Evolutionary conservation across 495 filamentous ascomycete genomes (phyloP).

Genomic region (Saxispiralis lemnorum): DNA sequence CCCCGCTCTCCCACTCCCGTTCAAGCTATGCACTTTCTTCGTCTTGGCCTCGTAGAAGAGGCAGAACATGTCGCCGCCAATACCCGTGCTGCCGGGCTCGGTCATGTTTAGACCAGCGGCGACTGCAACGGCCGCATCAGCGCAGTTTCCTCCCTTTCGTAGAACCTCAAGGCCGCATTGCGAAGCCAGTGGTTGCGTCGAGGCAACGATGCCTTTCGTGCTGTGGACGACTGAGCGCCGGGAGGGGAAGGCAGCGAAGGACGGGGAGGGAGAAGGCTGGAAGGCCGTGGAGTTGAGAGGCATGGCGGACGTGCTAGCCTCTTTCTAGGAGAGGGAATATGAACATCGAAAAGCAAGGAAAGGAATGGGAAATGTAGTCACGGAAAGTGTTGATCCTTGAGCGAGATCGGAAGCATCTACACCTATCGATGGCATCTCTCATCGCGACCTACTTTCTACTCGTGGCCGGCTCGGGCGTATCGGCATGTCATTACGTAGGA

Average conservation of each 20-base stretch:
- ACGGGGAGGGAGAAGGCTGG: constrained; percentile 34
- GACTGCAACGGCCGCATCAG: constrained; percentile 86
- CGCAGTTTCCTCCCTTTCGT: constrained; percentile 77
- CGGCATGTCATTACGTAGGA: too few species aligned
- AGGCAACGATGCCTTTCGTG: constrained; percentile 79
- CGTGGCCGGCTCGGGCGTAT: too few species aligned
- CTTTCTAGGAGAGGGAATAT: not conserved
- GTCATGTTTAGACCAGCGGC: constrained; percentile 84
- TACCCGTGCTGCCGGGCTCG: constrained; percentile 85
- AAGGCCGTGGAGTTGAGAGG: constrained; percentile 11
- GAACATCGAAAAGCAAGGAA: too few species aligned
- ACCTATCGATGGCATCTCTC: too few species aligned
- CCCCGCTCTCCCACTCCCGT: constrained; percentile 76
- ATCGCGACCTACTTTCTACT: too few species aligned
- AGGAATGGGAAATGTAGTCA: too few species aligned
- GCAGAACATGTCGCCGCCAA: constrained; percentile 96
- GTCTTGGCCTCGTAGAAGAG: constrained; percentile 78
- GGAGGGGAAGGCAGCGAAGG: constrained; percentile 58
- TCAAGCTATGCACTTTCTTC: constrained; percentile 64
- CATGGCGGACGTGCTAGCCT: constrained; percentile 2
- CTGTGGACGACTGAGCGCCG: constrained; percentile 85
- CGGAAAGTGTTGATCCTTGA: too few species aligned
- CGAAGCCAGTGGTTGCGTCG: constrained; percentile 77
- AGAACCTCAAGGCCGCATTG: constrained; percentile 74
- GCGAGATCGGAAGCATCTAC: too few species aligned